A percentile compares a stretch with the other conserved stretches of the same genome.
Evolutionary conservation across 2,329 filamentous ascomycete species (phyloP).

Genomic region (Ophiobolus disseminans): DNA sequence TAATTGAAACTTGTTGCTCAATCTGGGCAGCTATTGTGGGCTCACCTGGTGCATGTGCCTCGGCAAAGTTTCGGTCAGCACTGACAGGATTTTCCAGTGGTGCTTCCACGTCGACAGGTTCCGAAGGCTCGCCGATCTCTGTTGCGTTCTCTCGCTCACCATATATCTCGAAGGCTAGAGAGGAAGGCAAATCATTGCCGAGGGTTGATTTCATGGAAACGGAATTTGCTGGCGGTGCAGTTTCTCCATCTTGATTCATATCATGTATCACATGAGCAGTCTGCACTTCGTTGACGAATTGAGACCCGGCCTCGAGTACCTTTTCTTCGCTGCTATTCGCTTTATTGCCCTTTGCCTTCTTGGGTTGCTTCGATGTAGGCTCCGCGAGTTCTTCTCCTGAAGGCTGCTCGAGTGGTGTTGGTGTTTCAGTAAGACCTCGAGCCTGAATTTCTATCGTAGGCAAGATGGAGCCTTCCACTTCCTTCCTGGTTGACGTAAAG

Average conservation of each 20-base stretch:
- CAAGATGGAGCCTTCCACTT: neutral
- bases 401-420: slow-evolving; percentile 2
- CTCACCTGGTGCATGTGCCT: slow-evolving; percentile 3
- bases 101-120: slow-evolving; percentile 8
- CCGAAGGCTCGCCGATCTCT: slow-evolving; percentile 33
- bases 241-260: neutral
- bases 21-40: neutral
- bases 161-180: slow-evolving; percentile 51
- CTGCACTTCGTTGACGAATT: neutral
- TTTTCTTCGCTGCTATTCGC: slow-evolving; percentile 10
- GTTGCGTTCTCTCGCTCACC: slow-evolving; percentile 63
- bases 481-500: neutral
- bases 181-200: neutral
- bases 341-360: slow-evolving; percentile 31
- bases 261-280: neutral
- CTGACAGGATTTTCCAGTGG: slow-evolving; percentile 1
- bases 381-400: slow-evolving; percentile 11
- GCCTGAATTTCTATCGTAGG: neutral
- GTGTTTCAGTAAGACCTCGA: slow-evolving; percentile 4
- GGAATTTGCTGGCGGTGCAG: neutral
- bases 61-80: slow-evolving; percentile 1
- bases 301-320: slow-evolving; percentile 1
- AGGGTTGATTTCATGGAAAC: neutral
- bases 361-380: slow-evolving; percentile 19
- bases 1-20: slow-evolving; percentile 1